Percentiles rank a stretch among this genome's conserved stretches.
Evolutionary conservation across 352 stramenopile genomes (phyloP).

Genomic region (Globisporangium heterothallicum): DNA sequence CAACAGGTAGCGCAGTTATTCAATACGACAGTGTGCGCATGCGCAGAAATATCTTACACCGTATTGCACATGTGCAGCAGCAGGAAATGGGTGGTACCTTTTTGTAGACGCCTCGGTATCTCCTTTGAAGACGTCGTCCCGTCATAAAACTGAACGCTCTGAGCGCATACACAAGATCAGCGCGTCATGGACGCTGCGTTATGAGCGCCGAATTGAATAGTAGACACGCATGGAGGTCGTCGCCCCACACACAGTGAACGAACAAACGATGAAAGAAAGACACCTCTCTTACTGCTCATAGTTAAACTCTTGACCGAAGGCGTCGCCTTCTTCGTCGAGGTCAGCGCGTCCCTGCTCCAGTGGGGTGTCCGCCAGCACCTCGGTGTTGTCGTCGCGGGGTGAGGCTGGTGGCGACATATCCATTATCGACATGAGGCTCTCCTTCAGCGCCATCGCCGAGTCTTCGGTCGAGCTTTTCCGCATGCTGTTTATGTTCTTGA

Average conservation of each 20-base stretch:
- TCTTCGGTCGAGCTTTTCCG: conserved; percentile 1
- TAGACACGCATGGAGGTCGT: not conserved
- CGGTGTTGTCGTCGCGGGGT: no score
- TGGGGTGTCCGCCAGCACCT: not conserved
- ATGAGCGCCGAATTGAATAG: not conserved
- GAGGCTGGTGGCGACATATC: not conserved
- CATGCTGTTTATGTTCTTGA: conserved; percentile 5
- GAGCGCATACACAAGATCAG: conserved; percentile 1
- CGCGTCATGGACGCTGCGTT: no score
- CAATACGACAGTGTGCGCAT: conserved; percentile 9
- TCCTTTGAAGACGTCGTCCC: conserved; percentile 24
- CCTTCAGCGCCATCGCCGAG: conserved; percentile 9
- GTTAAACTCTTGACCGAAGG: conserved; percentile 5
- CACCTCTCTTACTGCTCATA: conserved; percentile 10
- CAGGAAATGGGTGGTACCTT: no score
- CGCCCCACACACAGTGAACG: not conserved
- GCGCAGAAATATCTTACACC: no score
- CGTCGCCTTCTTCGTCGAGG: not conserved
- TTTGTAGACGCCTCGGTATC: conserved; percentile 35
- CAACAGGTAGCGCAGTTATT: no score
- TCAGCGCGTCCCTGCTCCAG: not conserved
- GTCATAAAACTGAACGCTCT: conserved; percentile 40
- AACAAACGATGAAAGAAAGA: no score
- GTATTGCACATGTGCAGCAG: not conserved
- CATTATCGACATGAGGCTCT: conserved; percentile 13